Evolutionary conservation across 441 rosid species (phyloP).

Genomic region (Kokia cookei): DNA sequence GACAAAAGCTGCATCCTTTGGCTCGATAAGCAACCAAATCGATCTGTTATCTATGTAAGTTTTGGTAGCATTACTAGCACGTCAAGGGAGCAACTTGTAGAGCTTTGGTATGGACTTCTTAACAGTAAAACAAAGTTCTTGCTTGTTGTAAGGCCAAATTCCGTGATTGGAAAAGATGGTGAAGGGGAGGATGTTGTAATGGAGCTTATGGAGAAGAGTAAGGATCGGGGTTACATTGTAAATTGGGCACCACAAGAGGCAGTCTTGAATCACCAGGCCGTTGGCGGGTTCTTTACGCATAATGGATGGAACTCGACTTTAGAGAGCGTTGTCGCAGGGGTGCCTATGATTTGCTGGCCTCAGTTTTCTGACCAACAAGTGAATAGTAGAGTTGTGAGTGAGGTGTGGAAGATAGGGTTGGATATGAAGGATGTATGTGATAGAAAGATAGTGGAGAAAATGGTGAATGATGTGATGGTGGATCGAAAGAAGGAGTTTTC

Average conservation of each 20-base stretch:
- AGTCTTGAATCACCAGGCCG: conserved; percentile 33
- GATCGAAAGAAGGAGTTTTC: neutral
- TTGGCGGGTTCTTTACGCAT: conserved; percentile 34
- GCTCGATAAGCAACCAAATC: conserved; percentile 16
- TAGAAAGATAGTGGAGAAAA: too few species aligned
- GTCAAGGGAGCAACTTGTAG: conserved; percentile 18
- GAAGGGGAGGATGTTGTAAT: conserved; percentile 16
- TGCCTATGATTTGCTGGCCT: conserved; percentile 32
- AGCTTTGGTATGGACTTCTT: conserved; percentile 25
- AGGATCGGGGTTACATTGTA: conserved; percentile 39
- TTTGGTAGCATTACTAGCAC: conserved; percentile 22
- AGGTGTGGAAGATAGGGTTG: conserved; percentile 21
- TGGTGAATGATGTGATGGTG: too few species aligned
- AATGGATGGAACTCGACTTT: conserved; percentile 33
- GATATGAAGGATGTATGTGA: too few species aligned
- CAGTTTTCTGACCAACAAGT: conserved; percentile 25
- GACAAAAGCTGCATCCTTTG: conserved; percentile 30
- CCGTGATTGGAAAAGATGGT: conserved; percentile 17
- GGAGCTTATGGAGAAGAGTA: conserved; percentile 28
- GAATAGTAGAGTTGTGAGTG: conserved; percentile 24
- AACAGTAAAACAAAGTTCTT: conserved; percentile 16
- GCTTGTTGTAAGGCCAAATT: conserved; percentile 29
- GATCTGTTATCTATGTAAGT: conserved; percentile 25
- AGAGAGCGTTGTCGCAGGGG: conserved; percentile 31
- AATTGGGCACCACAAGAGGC: conserved; percentile 50